phyloP scores from a whole-genome alignment of 495 filamentous ascomycete species.

The Wilcoxina mikolae region DNA sequence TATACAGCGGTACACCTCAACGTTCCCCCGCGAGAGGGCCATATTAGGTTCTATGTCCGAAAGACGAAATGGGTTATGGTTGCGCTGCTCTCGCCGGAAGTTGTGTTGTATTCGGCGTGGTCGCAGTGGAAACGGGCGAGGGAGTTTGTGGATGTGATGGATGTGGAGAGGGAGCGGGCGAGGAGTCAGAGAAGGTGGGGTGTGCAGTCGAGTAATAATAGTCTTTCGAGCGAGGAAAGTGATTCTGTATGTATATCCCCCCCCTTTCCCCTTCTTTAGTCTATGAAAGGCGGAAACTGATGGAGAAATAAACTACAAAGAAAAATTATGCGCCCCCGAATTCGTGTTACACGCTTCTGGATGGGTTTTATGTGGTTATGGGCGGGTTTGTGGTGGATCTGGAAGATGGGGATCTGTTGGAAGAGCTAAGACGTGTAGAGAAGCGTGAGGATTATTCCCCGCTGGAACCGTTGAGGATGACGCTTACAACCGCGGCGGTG shows the following conservation, averaged over 20 bases:
- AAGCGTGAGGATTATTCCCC: too few relatives aligned
- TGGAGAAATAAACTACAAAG: neutral
- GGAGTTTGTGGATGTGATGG: neutral
- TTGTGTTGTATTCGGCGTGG: conserved; percentile 2
- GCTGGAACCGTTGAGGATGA: neutral
- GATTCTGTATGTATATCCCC: neutral
- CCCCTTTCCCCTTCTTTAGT: neutral
- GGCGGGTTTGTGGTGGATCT: neutral
- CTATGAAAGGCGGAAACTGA: neutral
- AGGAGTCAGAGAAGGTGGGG: neutral
- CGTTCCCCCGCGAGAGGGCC: neutral
- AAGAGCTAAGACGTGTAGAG: too few relatives aligned
- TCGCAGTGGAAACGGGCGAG: neutral
- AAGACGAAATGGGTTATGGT: conserved; percentile 2
- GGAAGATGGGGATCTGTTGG: neutral
- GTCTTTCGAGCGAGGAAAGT: neutral
- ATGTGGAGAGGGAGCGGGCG: neutral
- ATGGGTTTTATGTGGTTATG: neutral
- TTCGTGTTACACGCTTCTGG: too few relatives aligned
- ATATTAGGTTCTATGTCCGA: neutral
- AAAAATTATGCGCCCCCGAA: too few relatives aligned
- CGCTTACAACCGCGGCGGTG: neutral
- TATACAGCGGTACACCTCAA: conserved; percentile 12
- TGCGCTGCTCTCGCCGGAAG: conserved; percentile 7
- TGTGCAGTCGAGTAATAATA: neutral